phyloP scores from a whole-genome alignment of 1,139 yeast genomes.

The Meyerozyma athensensis region DNA sequence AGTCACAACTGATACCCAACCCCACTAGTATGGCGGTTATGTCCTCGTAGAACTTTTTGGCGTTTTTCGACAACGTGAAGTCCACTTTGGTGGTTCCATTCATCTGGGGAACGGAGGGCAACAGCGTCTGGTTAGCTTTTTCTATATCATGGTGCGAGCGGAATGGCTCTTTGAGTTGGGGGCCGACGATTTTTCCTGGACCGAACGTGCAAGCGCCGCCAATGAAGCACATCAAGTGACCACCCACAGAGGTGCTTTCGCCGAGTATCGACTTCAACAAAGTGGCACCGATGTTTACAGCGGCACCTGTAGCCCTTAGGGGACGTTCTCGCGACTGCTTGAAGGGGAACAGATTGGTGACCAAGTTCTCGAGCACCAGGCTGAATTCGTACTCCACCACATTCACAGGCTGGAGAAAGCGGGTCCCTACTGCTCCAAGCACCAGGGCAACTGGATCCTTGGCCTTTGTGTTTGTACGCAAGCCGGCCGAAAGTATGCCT shows the following conservation, averaged over 20 bases:
- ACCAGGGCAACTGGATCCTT: slow-evolving; percentile 12
- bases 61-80: slow-evolving; percentile 19
- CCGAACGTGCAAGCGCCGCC: slow-evolving; percentile 60
- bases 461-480: slow-evolving; percentile 11
- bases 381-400: slow-evolving; percentile 55
- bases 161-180: slow-evolving; percentile 46
- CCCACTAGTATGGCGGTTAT: slow-evolving; percentile 36
- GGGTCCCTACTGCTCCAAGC: slow-evolving; percentile 27
- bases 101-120: slow-evolving; percentile 24
- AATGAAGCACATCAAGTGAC: slow-evolving; percentile 55
- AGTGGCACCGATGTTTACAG: slow-evolving; percentile 56
- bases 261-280: slow-evolving; percentile 43
- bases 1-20: slow-evolving; percentile 50
- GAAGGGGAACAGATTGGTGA: slow-evolving; percentile 50
- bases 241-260: slow-evolving; percentile 43
- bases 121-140: slow-evolving; percentile 33
- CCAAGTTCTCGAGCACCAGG: slow-evolving; percentile 48
- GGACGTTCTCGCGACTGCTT: slow-evolving; percentile 44
- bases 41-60: slow-evolving; percentile 40
- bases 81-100: slow-evolving; percentile 28
- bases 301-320: slow-evolving; percentile 61
- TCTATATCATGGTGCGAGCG: slow-evolving; percentile 57
- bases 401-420: slow-evolving; percentile 44
- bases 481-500: slow-evolving; percentile 46
- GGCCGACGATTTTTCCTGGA: slow-evolving; percentile 50